Evolutionary conservation across 805 yeast genomes (phyloP).

Genomic region (Candida schatavii): DNA sequence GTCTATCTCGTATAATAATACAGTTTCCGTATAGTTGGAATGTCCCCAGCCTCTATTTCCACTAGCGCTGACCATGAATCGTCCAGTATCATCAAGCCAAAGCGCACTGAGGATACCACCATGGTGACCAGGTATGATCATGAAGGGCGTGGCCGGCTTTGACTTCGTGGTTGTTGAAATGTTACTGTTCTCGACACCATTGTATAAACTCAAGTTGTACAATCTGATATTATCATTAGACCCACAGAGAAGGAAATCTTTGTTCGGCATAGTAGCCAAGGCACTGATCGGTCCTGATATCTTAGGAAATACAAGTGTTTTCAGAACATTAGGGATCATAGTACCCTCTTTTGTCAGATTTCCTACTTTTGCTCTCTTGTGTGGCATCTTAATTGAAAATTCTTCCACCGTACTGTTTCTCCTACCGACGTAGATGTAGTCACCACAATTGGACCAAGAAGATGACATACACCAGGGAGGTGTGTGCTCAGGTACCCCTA

Average conservation of each 20-base stretch:
- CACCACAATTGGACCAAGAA: slow-evolving; percentile 85
- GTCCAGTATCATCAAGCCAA: slow-evolving; percentile 79
- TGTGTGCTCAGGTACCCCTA: slow-evolving; percentile 57
- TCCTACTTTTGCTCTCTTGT: slow-evolving; percentile 17
- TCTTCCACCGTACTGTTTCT: slow-evolving; percentile 87
- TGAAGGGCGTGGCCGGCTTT: slow-evolving; percentile 64
- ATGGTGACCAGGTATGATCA: slow-evolving; percentile 93
- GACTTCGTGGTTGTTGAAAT: slow-evolving; percentile 25
- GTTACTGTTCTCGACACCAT: slow-evolving; percentile 24
- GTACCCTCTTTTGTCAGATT: slow-evolving; percentile 21
- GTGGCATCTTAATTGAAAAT: slow-evolving; percentile 60
- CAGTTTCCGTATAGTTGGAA: slow-evolving; percentile 75
- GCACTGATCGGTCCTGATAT: slow-evolving; percentile 90
- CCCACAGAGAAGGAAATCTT: slow-evolving; percentile 77
- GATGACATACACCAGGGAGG: slow-evolving; percentile 96
- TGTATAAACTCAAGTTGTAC: slow-evolving; percentile 63
- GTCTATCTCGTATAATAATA: slow-evolving; percentile 76
- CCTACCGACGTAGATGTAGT: slow-evolving; percentile 76
- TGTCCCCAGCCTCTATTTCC: slow-evolving; percentile 95
- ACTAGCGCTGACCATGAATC: slow-evolving; percentile 86
- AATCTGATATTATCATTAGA: slow-evolving; percentile 86
- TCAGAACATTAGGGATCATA: slow-evolving; percentile 47
- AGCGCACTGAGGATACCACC: slow-evolving; percentile 84
- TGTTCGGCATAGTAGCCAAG: slow-evolving; percentile 76
- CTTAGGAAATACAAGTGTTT: slow-evolving; percentile 69